phyloP scores from a whole-genome alignment of 2,329 filamentous ascomycete species.

The Talaromyces sp. region DNA sequence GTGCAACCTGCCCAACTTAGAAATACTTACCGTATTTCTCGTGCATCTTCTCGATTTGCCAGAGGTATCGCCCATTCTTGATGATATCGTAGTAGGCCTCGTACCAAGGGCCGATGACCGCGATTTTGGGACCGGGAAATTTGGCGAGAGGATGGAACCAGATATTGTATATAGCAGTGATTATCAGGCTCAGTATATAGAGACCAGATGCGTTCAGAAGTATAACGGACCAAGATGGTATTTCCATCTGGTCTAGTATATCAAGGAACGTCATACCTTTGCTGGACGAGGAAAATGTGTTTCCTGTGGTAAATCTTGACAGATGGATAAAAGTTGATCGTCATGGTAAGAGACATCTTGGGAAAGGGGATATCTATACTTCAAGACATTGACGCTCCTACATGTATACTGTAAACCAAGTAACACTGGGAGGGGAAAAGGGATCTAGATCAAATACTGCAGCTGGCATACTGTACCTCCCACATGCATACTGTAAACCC shows the following conservation, averaged over 20 bases:
- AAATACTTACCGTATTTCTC: slow-evolving; percentile 31
- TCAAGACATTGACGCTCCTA: background rate
- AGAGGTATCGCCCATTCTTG: slow-evolving; percentile 33
- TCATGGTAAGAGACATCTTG: background rate
- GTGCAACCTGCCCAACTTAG: background rate
- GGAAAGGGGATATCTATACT: background rate
- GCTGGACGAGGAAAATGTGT: background rate
- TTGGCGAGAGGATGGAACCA: slow-evolving; percentile 33
- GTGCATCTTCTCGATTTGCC: slow-evolving; percentile 37
- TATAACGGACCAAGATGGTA: background rate
- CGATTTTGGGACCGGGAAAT: slow-evolving; percentile 34
- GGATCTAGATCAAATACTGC: background rate
- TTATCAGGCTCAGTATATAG: background rate
- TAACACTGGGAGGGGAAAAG: background rate
- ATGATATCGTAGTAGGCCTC: slow-evolving; percentile 39
- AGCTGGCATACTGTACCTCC: background rate
- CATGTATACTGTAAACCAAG: background rate
- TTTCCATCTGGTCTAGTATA: background rate
- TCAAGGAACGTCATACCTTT: background rate
- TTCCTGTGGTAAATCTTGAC: background rate
- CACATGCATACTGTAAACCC: background rate
- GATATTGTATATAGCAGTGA: slow-evolving; percentile 22
- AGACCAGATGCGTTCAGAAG: background rate
- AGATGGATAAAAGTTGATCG: background rate
- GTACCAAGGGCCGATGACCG: slow-evolving; percentile 34